Percentiles rank a stretch among this genome's conserved stretches.
Evolutionary conservation across 2,329 filamentous ascomycete genomes (phyloP).

Genomic region (Juglanconis oblonga): DNA sequence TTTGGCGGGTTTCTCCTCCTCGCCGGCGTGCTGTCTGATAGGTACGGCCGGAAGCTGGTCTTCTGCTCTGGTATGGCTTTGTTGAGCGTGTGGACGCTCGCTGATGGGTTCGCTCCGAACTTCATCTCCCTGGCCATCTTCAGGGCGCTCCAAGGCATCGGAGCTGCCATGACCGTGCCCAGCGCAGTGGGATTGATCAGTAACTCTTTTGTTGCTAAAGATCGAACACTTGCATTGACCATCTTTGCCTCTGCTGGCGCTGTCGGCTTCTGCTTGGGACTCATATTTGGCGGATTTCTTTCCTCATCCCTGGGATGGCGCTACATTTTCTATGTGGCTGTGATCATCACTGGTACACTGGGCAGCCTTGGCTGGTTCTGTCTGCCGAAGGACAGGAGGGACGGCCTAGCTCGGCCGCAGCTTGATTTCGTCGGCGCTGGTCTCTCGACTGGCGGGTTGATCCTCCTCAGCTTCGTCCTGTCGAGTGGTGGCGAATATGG

Average conservation of each 20-base stretch:
- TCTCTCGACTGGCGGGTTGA: conserved; percentile 39
- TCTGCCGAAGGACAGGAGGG: conserved; percentile 35
- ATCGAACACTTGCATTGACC: conserved; percentile 35
- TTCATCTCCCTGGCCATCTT: conserved; percentile 40
- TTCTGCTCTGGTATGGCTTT: conserved; percentile 35
- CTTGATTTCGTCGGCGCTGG: conserved; percentile 40
- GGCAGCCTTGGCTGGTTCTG: conserved; percentile 29
- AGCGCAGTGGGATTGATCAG: conserved; percentile 42
- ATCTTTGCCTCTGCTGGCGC: conserved; percentile 37
- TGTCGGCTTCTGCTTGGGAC: conserved; percentile 36
- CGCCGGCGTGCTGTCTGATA: conserved; percentile 33
- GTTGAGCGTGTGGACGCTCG: conserved; percentile 32
- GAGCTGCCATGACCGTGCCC: conserved; percentile 43
- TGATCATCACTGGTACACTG: conserved; percentile 28
- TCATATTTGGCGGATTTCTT: conserved; percentile 36
- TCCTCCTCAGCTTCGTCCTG: conserved; percentile 41
- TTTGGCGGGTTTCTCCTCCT: conserved; percentile 35
- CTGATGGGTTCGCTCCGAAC: conserved; percentile 34
- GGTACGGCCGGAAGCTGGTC: conserved; percentile 35
- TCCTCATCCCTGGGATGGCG: conserved; percentile 36
- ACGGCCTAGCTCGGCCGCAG: conserved; percentile 29
- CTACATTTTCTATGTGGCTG: conserved; percentile 35
- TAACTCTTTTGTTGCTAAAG: conserved; percentile 35
- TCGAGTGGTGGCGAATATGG: conserved; percentile 44
- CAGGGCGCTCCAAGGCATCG: conserved; percentile 44